phyloP scores from a whole-genome alignment of 192 early-diverging fungal genomes.

The Haplosporangium gracile region DNA sequence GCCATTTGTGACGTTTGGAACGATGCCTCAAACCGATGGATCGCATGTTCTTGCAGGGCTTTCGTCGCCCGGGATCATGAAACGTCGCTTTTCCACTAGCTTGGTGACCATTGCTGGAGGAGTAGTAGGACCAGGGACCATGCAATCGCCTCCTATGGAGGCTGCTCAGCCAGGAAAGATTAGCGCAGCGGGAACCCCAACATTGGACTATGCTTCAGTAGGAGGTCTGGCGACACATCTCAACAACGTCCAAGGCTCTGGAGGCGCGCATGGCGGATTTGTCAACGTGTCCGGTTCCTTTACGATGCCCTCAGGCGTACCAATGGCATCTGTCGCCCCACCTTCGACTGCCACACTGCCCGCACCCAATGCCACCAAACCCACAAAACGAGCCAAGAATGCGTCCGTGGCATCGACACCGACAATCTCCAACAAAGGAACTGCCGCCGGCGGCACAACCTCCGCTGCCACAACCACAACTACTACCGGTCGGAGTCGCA shows the following conservation, averaged over 20 bases:
- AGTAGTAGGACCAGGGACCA: background rate
- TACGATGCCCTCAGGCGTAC: background rate
- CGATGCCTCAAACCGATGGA: background rate
- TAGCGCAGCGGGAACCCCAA: background rate
- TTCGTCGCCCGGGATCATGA: slow-evolving; percentile 5
- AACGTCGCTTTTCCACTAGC: slow-evolving; percentile 14
- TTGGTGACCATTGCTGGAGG: background rate
- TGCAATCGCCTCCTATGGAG: slow-evolving; percentile 4
- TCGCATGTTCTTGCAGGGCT: slow-evolving; percentile 1
- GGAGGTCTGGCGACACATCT: slow-evolving; percentile 12
- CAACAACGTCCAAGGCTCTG: background rate
- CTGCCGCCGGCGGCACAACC: background rate
- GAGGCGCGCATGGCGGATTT: background rate
- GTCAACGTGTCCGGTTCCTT: background rate
- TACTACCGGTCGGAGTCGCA: slow-evolving; percentile 6
- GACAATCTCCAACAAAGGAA: background rate
- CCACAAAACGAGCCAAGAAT: slow-evolving; percentile 8
- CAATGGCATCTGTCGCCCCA: background rate
- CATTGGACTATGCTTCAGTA: background rate
- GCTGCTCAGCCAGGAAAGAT: background rate
- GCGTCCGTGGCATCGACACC: background rate
- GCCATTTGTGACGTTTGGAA: background rate
- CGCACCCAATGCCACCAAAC: background rate
- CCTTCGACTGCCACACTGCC: background rate
- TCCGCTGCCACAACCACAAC: background rate